A percentile compares a stretch with the other conserved stretches of the same genome.
These are phyloP conservation scores for Sphagnum magellanicum DNA, from an alignment of 228 moss, liverwort and hornwort species.

Conservation along the genomic window DNA sequence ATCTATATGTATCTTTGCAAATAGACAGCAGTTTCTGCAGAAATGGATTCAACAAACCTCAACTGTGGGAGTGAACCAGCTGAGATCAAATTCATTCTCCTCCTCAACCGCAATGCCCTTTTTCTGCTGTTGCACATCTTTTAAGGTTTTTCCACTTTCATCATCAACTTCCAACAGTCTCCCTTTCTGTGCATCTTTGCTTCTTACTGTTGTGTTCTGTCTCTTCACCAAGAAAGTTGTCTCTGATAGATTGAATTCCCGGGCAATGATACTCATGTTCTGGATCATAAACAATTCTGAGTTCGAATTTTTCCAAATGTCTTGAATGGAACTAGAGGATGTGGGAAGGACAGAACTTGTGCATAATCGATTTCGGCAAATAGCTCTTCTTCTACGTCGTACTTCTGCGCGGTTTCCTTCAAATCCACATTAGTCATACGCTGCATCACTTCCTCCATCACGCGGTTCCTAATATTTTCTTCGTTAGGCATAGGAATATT, in stretches of 20 bases:
- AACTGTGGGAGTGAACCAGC: conserved; percentile 75
- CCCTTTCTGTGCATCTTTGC: conserved; percentile 6
- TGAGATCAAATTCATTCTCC: conserved; percentile 81
- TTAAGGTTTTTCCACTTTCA: conserved; percentile 39
- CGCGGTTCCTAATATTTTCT: conserved; percentile 18
- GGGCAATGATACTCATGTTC: conserved; percentile 33
- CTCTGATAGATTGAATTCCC: conserved; percentile 78
- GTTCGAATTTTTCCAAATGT: too few relatives aligned
- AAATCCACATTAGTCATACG: conserved; percentile 69
- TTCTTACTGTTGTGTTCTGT: conserved; percentile 30
- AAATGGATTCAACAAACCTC: conserved; percentile 41
- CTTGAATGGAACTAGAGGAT: background rate
- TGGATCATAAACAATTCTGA: too few relatives aligned
- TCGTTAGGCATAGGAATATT: conserved; percentile 7
- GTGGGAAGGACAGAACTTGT: conserved; percentile 31
- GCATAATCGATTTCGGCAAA: conserved; percentile 78
- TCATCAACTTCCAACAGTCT: conserved; percentile 26
- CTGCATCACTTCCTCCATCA: conserved; percentile 62
- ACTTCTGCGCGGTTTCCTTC: conserved; percentile 85
- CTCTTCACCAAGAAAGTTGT: conserved; percentile 95
- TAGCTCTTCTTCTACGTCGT: conserved; percentile 65
- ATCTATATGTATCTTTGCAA: too few relatives aligned
- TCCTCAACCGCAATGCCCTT: conserved; percentile 15
- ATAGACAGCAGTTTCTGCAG: too few relatives aligned
- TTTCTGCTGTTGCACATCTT: conserved; percentile 22